These are phyloP conservation scores for Rhexocercosporidium sp. DNA, from an alignment of 2,329 filamentous ascomycete genomes.

Conservation along the genomic window DNA sequence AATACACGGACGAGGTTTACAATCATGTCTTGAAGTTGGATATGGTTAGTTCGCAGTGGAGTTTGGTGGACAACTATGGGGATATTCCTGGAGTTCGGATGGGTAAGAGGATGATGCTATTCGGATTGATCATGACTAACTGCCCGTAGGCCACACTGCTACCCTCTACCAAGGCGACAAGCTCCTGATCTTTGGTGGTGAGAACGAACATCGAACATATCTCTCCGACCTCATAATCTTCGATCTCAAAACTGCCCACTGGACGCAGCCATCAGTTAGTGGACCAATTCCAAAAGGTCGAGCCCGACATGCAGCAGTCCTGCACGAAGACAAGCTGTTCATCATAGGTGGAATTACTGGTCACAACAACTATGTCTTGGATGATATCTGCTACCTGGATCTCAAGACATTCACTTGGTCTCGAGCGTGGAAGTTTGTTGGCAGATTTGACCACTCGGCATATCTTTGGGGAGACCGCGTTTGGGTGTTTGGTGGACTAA, in stretches of 20 bases:
- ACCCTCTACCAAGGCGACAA: conserved; percentile 94
- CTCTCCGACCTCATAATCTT: conserved; percentile 96
- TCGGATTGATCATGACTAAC: not conserved
- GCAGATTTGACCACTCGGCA: conserved; percentile 91
- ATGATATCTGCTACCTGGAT: conserved; percentile 96
- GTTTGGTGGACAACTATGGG: conserved; percentile 95
- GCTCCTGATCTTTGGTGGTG: conserved; percentile 94
- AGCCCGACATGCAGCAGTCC: conserved; percentile 86
- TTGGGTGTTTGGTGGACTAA: conserved; percentile 95
- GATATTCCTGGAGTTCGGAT: conserved; percentile 97
- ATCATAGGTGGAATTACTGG: conserved; percentile 95
- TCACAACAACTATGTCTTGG: conserved; percentile 87
- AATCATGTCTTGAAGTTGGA: conserved; percentile 95
- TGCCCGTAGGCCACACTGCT: conserved; percentile 80
- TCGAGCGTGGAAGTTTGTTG: conserved; percentile 91
- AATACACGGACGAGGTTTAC: conserved; percentile 98
- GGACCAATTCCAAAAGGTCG: conserved; percentile 87
- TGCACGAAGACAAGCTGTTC: conserved; percentile 96
- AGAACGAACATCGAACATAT: conserved; percentile 96
- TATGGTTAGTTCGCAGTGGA: conserved; percentile 89
- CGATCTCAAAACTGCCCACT: conserved; percentile 90
- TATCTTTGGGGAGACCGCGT: conserved; percentile 92
- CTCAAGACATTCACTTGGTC: conserved; percentile 99
- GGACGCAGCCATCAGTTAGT: conserved; percentile 88
- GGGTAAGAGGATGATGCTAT: conserved; percentile 61